Conservation (phyloP, 345 rosid species). For the Rhodamnia rubescens region DNA sequence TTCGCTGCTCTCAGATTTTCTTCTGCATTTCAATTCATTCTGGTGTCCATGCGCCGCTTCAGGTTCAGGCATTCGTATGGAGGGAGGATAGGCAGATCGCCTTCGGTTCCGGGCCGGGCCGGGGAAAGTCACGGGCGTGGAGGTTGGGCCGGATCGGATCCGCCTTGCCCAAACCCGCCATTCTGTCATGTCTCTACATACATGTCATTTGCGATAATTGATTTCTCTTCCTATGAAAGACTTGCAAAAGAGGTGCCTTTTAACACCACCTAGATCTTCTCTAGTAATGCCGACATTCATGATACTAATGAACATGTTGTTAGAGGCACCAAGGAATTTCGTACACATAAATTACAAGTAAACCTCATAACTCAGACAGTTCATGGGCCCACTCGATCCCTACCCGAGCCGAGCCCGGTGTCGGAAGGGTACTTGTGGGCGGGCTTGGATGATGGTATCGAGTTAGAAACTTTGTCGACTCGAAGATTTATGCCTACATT, state of each 20-base stretch:
- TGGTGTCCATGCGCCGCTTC: neutral
- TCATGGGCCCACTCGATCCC: neutral
- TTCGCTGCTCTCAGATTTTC: too few species aligned
- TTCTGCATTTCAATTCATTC: too few species aligned
- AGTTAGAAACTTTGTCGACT: neutral
- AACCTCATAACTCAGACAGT: rapidly evolving
- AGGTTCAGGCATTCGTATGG: neutral
- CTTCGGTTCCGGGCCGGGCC: neutral
- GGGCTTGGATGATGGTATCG: neutral
- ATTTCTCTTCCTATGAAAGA: neutral
- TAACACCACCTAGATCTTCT: neutral
- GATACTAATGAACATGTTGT: neutral
- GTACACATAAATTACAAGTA: neutral
- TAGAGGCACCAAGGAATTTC: neutral
- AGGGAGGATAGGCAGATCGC: neutral
- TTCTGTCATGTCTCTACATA: too few species aligned
- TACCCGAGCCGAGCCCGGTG: rapidly evolving
- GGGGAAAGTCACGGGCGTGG: neutral
- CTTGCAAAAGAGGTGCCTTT: neutral
- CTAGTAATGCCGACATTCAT: neutral
- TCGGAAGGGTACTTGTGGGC: neutral
- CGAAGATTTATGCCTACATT: neutral
- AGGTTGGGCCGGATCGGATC: neutral
- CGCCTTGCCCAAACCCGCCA: neutral
- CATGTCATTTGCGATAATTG: neutral